A percentile compares a stretch with the other conserved stretches of the same genome.
Conservation (phyloP, 2,329 filamentous ascomycete species). For the Aspergillus vadensis region DNA sequence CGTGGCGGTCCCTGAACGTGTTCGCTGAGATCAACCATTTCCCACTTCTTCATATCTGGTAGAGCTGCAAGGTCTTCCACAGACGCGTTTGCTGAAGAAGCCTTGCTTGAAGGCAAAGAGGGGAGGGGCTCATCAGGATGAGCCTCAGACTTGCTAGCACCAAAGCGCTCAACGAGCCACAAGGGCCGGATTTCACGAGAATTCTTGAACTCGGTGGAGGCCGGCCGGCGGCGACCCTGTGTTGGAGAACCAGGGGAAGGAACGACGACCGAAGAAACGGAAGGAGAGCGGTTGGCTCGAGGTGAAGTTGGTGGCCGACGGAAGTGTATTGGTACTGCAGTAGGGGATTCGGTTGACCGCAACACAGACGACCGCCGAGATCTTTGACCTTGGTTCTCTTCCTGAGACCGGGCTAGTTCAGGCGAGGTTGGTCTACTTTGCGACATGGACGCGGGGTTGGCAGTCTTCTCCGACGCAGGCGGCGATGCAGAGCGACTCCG, state of each 20-base stretch:
- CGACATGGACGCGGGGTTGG: constrained; percentile 34
- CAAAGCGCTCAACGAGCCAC: constrained; percentile 73
- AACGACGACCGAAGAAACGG: constrained; percentile 41
- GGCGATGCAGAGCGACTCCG: constrained; percentile 41
- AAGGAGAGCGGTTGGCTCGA: constrained; percentile 43
- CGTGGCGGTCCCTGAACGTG: constrained; percentile 23
- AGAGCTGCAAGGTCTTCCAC: constrained; percentile 43
- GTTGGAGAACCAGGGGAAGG: constrained; percentile 46
- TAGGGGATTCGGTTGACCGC: constrained; percentile 48
- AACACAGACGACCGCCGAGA: constrained; percentile 34
- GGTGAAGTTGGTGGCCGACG: constrained; percentile 54
- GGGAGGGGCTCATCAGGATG: constrained; percentile 48
- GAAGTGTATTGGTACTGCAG: constrained; percentile 59
- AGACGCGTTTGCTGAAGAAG: constrained; percentile 51
- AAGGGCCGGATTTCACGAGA: constrained; percentile 75
- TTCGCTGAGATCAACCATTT: constrained; percentile 31
- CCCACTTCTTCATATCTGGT: constrained; percentile 33
- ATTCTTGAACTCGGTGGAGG: constrained; percentile 55
- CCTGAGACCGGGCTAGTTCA: constrained; percentile 18
- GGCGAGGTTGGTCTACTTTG: constrained; percentile 39
- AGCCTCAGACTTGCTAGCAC: constrained; percentile 43
- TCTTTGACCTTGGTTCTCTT: constrained; percentile 19
- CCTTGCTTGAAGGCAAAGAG: constrained; percentile 54
- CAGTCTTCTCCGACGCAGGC: constrained; percentile 30
- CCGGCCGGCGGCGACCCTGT: constrained; percentile 47